Evolutionary conservation across 345 rosid species (phyloP), one percentile per base, ranked within the genome.

Genomic region (Euphorbia lathyris): DNA sequence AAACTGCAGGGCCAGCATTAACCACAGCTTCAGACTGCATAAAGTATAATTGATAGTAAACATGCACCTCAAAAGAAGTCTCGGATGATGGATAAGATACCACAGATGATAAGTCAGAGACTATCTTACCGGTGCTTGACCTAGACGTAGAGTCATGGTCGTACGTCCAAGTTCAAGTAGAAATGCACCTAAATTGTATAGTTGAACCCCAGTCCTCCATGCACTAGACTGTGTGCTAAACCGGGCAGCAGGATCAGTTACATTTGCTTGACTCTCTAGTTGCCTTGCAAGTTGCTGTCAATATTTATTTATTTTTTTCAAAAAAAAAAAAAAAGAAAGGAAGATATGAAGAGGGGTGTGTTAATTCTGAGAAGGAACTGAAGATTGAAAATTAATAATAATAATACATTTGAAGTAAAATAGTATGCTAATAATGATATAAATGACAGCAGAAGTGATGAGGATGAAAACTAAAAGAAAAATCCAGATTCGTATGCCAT

Each of bases 91-190:
- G 55, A 45, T 43, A 45, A 25, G 7, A 63, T 67, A 36, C 48
- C 58, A 63, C 32, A 25, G 29, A 53, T 27, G 10, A 50, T 12
- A 42, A 61, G 48, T 52, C 57, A 16, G 45, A 40, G 47, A 74
- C 52, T 40, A 73, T 79, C 84, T 42, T 79, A 90, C 92, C 74
- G 87, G 86, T 47, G 86, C 73, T 84, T 83, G 87, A 78, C 96
- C 92, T 57, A 90, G 80, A 75, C 92, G 85, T 71, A 84, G 10
- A 36, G 90, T 87, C 96, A 84, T 90, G 67, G 78, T 84, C 72
- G 96, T 81, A 47, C 92, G 90, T 72, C 96, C 96, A 50, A 90
- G 92, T 75, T 90, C 96, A 65, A 90, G 96, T 20, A 90, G 77
- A 82, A 83, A 81, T 29, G 90, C 88, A 68, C 92, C 96, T 61